Base-by-base conservation (phyloP, 2,329 filamentous ascomycete species). In the Trichoderma hamatum region DNA sequence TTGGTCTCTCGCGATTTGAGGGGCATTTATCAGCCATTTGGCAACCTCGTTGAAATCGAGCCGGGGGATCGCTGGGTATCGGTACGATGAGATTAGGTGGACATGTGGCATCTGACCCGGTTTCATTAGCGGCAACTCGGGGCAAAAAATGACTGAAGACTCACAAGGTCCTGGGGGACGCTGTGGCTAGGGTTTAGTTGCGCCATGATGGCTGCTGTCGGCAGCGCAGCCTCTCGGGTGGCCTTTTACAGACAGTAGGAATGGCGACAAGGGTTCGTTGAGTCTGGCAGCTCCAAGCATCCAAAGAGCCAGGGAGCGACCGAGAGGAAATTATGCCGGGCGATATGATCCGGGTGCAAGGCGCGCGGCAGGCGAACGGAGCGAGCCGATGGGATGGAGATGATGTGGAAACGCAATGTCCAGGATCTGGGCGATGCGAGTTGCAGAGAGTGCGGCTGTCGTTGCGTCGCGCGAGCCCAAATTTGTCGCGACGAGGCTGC, bases 21-120 rank as follows among this genome's bases (percentile, higher is more conserved):
- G 93, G 49, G 94, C 94, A 75, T 90, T 88, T 76, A 94, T 85
- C 70, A 98, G 87, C 85, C 93, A 95, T 76, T 92, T 90, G 71
- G 93, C 90, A 30, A 95, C 92, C 72, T 94, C 91, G 69, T 91
- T 88, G 34, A 92, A 84, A 74, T 90, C 88, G 73, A 97, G 84
- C 64, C 88, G 86, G 62, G 89, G 88, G 76, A 92, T 88, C 70
- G 88, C 82, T 2, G 95, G 92, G 80, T 94, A 97, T 75, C 91
- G 88, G 78, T 91, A 92, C 51, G 90, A 90, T 60, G 94, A 97
- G 72, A 97, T 85, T 71, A 97, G 88, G 79, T 98, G 95, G 74
- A 97, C 89, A 82, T 98, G 95, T 65, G 90, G 90, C 77, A 96
- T 88, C 92, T 96, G n/a, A 77, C 21, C 39, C 3, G 9, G 34